Percentiles rank a stretch among this genome's conserved stretches.
phyloP scores from a whole-genome alignment of 2,329 filamentous ascomycete species.

The Chaetomium sp. region DNA sequence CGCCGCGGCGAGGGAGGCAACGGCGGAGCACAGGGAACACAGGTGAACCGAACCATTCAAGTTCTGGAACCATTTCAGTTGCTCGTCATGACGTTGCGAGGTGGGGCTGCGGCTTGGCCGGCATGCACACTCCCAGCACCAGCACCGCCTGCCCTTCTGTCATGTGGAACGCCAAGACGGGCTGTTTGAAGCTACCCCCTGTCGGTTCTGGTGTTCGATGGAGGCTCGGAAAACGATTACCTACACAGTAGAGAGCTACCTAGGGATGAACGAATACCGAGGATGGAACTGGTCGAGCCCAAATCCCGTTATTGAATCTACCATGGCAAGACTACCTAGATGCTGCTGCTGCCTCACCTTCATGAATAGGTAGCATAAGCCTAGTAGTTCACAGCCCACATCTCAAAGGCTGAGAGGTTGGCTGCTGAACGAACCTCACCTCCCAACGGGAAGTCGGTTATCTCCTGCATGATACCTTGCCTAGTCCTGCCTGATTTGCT shows the following conservation, averaged over 20 bases:
- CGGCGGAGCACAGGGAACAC: background rate
- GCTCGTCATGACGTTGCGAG: constrained; percentile 22
- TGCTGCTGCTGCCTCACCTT: background rate
- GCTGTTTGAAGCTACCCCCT: background rate
- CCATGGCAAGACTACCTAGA: background rate
- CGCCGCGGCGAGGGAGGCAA: background rate
- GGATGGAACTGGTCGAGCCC: too few relatives aligned
- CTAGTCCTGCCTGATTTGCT: background rate
- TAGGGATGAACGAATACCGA: background rate
- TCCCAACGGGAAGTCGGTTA: background rate
- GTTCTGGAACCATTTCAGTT: constrained; percentile 5
- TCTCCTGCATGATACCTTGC: background rate
- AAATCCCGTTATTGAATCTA: background rate
- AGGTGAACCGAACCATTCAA: background rate
- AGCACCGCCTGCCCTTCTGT: too few relatives aligned
- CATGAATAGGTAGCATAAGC: background rate
- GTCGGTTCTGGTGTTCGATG: background rate
- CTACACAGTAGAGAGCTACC: too few relatives aligned
- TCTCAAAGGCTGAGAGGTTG: background rate
- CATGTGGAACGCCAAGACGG: constrained; percentile 19
- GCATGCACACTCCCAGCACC: background rate
- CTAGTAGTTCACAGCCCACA: background rate
- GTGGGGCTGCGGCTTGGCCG: constrained; percentile 13
- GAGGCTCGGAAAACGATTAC: background rate
- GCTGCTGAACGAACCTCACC: background rate